Evolutionary conservation across 2,329 filamentous ascomycete genomes (phyloP), one percentile per base, ranked within the genome.

Genomic region (Ilyonectria mors-panacis): DNA sequence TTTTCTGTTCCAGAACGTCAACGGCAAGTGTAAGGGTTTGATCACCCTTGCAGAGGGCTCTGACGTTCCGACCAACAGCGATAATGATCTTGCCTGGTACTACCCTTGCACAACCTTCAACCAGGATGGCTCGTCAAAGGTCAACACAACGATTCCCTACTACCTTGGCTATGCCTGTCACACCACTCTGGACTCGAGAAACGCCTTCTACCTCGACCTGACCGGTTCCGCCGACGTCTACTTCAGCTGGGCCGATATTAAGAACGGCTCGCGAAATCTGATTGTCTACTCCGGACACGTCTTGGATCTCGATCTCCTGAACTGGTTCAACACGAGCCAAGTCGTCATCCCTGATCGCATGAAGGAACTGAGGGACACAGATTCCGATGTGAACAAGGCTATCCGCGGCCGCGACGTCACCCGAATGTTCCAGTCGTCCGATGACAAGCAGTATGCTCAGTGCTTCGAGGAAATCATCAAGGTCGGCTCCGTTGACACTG

Each of bases 1-100:
- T 99, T 99, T 99, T 79, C 83, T 99, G 77, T 99, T 99, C 83
- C 96, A 99, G 79, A 97, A 98, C 73, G 96, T 99, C 80, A 99
- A 99, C 75, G 97, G 96, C 54, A 93, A 93, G 69, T 99, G 96
- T 87, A 99, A 98, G 83, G 93, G 88, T 10, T 82, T 98, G 63
- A 97, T 99, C 78, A 97, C 89, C 1, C 81, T 86, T 8, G 89
- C 92, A 1, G 78, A 87, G 1, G 85, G 85, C 62, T 97, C 95
- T 1, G 92, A 94, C 74, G 90, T 99, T 9, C 94, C 95, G 1
- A 93, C 92, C 6, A 91, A 97, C 78, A 82, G 80, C 28, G 83
- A 91, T 59, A 90, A 91, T 12, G 84, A 97, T 64, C 83, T 99
- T 68, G 96, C 92, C 2, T 99, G 96, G 95, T 99, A 99, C 79